Base-by-base conservation (phyloP, 2,329 filamentous ascomycete genomes). In the Stylonectria norvegica region DNA sequence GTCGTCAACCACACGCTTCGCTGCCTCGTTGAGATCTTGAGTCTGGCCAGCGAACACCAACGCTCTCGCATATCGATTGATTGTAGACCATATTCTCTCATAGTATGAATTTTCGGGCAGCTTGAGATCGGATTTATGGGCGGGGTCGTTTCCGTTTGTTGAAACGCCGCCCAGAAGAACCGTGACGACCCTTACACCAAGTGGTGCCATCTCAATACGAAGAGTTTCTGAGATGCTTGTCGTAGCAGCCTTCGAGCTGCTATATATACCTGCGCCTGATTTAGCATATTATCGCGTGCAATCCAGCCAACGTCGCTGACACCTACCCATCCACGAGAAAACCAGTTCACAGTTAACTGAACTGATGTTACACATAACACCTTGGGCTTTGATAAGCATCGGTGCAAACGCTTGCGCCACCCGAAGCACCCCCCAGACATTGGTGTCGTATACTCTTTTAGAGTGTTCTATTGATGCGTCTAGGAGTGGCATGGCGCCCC, bases 391-490 rank as follows among this genome's bases (percentile, higher is more conserved):
- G 33, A 61, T 56, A 12, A 56, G 34, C n/a, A 62, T 48, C 17
- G 52, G 55, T 6, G 51, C 35, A 44, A 70, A 72, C 0, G 60
- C 58, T 25, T 72, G 62, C 5, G 59, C 59, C 34, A 67, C 57
- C n/a, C 49, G 45, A 10, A 71, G 33, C 2, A 54, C 38, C 3
- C 61, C 63, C 58, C 62, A 70, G 31, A 67, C 47, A 49, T 73
- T 73, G 25, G 66, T 51, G 7, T 71, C 66, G 40, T 65, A 45
- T 3, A 41, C 5, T 15, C 22, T 38, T 14, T 42, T 43, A 1
- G 23, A 37, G 10, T 46, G 40, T 1, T 41, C 50, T 3, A 59
- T 43, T 1, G 50, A 44, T 28, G 49, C 37, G 27, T 63, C 59
- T 4, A 60, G 40, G 3, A 48, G 43, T 10, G 58, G 59, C 40